phyloP scores from a whole-genome alignment of 345 rosid genomes.

The Alliaria petiolata region DNA sequence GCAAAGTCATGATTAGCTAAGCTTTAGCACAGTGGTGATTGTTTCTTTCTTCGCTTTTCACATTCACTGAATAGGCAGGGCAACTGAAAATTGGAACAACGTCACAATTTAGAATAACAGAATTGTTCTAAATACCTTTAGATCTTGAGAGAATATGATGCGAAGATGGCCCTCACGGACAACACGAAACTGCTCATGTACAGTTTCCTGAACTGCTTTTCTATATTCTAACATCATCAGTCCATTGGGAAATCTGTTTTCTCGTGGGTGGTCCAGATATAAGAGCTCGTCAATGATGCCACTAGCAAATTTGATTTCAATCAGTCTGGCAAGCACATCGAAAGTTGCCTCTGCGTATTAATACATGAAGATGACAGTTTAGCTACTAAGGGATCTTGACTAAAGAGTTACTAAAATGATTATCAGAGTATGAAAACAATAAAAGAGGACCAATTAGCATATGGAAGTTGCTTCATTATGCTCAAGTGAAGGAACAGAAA shows the following conservation, averaged over 20 bases:
- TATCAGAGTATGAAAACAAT: too few species aligned
- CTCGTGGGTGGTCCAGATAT: slow-evolving; percentile 85
- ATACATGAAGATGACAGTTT: slow-evolving; percentile 11
- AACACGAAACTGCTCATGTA: slow-evolving; percentile 95
- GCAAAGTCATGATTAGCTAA: not conserved
- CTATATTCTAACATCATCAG: slow-evolving; percentile 84
- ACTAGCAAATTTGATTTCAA: slow-evolving; percentile 93
- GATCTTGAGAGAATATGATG: slow-evolving; percentile 73
- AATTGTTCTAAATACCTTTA: slow-evolving; percentile 74
- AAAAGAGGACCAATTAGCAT: not conserved
- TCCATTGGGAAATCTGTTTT: slow-evolving; percentile 69
- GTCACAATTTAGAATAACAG: not conserved
- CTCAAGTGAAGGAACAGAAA: not conserved
- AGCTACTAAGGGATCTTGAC: slow-evolving; percentile 20
- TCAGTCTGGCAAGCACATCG: slow-evolving; percentile 93
- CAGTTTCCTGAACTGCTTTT: slow-evolving; percentile 92
- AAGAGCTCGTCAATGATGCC: slow-evolving; percentile 94
- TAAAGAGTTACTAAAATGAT: too few species aligned
- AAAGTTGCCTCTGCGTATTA: slow-evolving; percentile 77
- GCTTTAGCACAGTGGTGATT: not conserved
- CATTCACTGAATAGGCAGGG: not conserved
- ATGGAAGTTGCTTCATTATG: not conserved
- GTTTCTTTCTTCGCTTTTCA: not conserved
- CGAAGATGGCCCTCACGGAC: slow-evolving; percentile 98
- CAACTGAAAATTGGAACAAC: not conserved